Conservation (phyloP, 2,329 filamentous ascomycete genomes). For the Epichloe glyceriae region DNA sequence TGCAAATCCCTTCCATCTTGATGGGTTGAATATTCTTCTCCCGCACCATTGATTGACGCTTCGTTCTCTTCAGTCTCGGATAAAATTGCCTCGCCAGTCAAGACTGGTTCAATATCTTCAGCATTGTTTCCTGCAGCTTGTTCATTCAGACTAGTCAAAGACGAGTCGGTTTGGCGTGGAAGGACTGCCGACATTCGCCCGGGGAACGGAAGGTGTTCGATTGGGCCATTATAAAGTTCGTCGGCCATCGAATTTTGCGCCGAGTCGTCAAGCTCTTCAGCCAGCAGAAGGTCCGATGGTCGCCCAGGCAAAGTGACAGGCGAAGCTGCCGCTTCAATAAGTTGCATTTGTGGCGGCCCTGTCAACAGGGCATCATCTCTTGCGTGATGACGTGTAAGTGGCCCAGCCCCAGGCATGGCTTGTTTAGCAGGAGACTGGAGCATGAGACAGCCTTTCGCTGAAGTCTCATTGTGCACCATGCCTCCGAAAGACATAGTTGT, state of each 20-base stretch:
- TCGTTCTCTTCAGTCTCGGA: not conserved
- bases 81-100: not conserved
- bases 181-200: conserved; percentile 33
- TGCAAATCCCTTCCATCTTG: not conserved
- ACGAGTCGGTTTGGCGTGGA: conserved; percentile 29
- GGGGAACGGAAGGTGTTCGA: conserved; percentile 27
- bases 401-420: conserved; percentile 21
- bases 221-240: conserved; percentile 21
- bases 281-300: conserved; percentile 25
- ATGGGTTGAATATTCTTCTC: not conserved
- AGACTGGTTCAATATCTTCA: not conserved
- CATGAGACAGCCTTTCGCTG: conserved; percentile 31
- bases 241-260: conserved; percentile 12
- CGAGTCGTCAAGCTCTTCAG: conserved; percentile 17
- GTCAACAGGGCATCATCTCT: conserved; percentile 11
- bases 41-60: not conserved
- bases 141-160: conserved; percentile 14
- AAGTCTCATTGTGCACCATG: conserved; percentile 21
- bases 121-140: conserved; percentile 6
- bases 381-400: conserved; percentile 17
- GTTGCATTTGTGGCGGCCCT: conserved; percentile 23
- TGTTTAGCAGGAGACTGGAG: conserved; percentile 41
- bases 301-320: conserved; percentile 13
- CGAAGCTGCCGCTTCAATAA: conserved; percentile 21
- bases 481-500: conserved; percentile 11